phyloP scores from a whole-genome alignment of 345 rosid species.

The Sisymbrium irio region DNA sequence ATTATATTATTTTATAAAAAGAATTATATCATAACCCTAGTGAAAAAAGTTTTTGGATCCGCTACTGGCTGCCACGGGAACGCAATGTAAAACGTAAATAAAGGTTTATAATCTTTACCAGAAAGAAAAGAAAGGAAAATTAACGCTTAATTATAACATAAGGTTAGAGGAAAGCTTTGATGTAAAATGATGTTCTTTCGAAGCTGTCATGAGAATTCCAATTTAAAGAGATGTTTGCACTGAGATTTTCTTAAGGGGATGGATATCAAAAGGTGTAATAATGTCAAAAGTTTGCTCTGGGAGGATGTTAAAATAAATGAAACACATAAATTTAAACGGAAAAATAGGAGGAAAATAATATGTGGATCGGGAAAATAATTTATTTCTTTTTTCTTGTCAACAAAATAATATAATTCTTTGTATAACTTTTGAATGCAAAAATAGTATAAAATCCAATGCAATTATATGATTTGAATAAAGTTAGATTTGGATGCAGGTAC shows the following conservation, averaged over 20 bases:
- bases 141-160: not conserved
- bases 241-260: not conserved
- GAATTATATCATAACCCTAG: no score
- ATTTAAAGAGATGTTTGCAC: not conserved
- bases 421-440: not conserved
- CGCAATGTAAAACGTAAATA: not conserved
- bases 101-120: not conserved
- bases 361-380: not conserved
- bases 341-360: not conserved
- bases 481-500: not conserved
- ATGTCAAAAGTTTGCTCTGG: not conserved
- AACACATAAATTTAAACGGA: not conserved
- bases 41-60: no score
- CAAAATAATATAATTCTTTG: no score
- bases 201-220: not conserved
- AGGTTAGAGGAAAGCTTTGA: not conserved
- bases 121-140: not conserved
- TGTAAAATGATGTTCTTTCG: not conserved
- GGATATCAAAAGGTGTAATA: not conserved
- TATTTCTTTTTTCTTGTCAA: no score
- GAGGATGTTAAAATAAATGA: not conserved
- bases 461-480: not conserved
- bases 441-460: not conserved
- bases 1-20: no score
- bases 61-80: constrained; percentile 38